Evolutionary conservation across 176 grass and related monocot genomes (phyloP).

Genomic region (Aegilops sharonensis): DNA sequence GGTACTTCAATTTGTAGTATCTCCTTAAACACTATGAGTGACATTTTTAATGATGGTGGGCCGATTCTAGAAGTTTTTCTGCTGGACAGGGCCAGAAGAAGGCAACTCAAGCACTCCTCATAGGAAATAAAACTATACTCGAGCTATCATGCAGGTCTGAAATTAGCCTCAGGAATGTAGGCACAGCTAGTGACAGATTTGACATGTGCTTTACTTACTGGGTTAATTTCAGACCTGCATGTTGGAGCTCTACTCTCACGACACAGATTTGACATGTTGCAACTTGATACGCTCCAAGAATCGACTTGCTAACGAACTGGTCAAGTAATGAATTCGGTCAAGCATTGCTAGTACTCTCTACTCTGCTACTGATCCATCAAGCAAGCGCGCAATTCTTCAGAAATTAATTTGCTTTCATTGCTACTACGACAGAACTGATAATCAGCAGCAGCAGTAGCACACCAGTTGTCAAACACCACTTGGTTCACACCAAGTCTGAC

Average conservation of each 20-base stretch:
- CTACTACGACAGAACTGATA: conserved; percentile 1
- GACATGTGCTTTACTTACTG: neutral
- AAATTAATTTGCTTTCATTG: conserved; percentile 21
- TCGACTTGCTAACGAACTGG: neutral
- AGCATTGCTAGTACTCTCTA: neutral
- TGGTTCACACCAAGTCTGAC: neutral
- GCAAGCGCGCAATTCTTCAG: neutral
- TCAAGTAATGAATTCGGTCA: neutral
- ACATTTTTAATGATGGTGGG: neutral
- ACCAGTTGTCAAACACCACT: neutral
- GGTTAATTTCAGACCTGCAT: neutral
- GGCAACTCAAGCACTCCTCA: neutral
- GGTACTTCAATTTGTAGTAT: neutral
- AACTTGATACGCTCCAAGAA: neutral
- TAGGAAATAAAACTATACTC: neutral
- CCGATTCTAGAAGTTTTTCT: conserved; percentile 12
- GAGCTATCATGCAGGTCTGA: neutral
- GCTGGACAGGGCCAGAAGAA: neutral
- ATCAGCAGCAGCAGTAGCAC: neutral
- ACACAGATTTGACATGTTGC: neutral
- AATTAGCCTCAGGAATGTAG: conserved; percentile 2
- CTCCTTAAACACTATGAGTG: neutral
- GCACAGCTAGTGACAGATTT: neutral
- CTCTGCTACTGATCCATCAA: neutral
- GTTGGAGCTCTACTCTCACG: no score